phyloP scores from a whole-genome alignment of 2,329 filamentous ascomycete species.

The Colletotrichum sp. region DNA sequence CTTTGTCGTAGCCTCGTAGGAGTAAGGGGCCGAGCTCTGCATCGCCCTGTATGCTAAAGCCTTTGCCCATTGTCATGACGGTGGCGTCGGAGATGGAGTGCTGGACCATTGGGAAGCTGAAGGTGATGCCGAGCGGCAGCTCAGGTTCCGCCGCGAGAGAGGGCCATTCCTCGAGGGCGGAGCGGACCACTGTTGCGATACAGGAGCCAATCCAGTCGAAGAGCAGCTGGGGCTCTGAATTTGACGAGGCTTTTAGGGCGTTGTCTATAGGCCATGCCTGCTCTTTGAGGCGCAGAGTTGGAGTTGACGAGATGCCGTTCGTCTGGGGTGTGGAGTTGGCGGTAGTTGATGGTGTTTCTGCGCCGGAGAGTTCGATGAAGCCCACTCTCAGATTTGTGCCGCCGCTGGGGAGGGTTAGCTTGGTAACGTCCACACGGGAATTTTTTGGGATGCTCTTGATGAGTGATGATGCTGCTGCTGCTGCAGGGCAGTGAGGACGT shows the following conservation, averaged over 20 bases:
- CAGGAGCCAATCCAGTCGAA: slow-evolving; percentile 84
- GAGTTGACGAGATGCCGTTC: slow-evolving; percentile 30
- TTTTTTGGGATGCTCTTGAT: background rate
- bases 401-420: slow-evolving; percentile 49
- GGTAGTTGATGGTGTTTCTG: slow-evolving; percentile 27
- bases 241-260: slow-evolving; percentile 70
- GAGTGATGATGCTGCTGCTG: background rate
- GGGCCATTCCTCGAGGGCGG: slow-evolving; percentile 52
- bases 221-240: slow-evolving; percentile 66
- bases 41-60: slow-evolving; percentile 66
- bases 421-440: background rate
- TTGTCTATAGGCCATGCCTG: slow-evolving; percentile 77
- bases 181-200: slow-evolving; percentile 74
- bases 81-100: slow-evolving; percentile 65
- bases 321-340: background rate
- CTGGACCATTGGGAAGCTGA: slow-evolving; percentile 75
- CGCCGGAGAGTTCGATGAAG: slow-evolving; percentile 63
- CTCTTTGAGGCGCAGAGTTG: slow-evolving; percentile 66
- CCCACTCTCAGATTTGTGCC: slow-evolving; percentile 73
- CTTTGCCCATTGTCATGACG: slow-evolving; percentile 74
- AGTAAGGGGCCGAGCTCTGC: slow-evolving; percentile 66
- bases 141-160: slow-evolving; percentile 45
- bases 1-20: slow-evolving; percentile 60
- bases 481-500: slow-evolving; percentile 33
- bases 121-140: slow-evolving; percentile 71